These are phyloP conservation scores for Pistacia atlantica DNA, from an alignment of 345 rosid species.

Conservation along the genomic window DNA sequence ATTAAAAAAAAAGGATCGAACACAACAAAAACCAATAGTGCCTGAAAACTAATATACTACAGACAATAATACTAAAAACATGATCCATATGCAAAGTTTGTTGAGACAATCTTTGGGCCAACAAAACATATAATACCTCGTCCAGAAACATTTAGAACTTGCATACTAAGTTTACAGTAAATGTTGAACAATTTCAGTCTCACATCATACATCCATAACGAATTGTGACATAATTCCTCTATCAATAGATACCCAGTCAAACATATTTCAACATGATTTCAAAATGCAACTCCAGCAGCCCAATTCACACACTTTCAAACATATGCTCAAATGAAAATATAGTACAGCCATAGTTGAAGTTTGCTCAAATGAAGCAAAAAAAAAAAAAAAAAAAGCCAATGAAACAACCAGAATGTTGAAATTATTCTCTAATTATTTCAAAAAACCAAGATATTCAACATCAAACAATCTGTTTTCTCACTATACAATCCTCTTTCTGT, in stretches of 20 bases:
- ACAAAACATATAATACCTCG: not conserved
- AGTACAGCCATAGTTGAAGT: not conserved
- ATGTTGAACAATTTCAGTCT: not conserved
- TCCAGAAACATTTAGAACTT: not conserved
- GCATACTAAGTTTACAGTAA: not conserved
- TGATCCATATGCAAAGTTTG: not conserved
- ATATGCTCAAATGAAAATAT: not conserved
- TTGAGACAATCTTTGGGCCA: not conserved
- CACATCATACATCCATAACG: not conserved
- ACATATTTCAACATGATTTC: not conserved
- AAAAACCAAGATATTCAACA: not conserved
- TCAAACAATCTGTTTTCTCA: not conserved
- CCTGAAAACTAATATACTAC: too few species aligned
- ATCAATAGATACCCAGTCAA: not conserved
- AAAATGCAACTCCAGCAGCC: not conserved
- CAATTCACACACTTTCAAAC: not conserved
- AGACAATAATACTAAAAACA: not conserved
- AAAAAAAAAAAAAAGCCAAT: too few species aligned
- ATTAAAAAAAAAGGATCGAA: not conserved
- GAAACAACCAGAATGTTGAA: not conserved
- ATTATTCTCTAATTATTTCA: not conserved
- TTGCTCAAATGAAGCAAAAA: not conserved
- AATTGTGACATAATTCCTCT: too few species aligned
- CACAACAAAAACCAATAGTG: not conserved
- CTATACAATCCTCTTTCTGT: not conserved